Evolutionary conservation across 75 land plant species (phyloP).

Genomic region (Sequoiadendron giganteum): DNA sequence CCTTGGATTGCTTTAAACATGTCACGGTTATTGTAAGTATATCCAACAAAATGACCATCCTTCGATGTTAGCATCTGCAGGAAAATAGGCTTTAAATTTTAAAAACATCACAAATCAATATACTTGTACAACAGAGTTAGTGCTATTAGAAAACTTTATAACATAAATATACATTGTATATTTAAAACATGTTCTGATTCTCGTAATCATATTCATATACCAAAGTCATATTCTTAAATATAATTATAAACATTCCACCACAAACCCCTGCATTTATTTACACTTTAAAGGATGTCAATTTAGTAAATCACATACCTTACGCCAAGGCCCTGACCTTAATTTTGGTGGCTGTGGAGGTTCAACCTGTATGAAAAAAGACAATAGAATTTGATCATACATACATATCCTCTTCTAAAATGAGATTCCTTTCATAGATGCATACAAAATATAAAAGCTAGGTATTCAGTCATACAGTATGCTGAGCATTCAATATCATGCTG

Average conservation of each 20-base stretch:
- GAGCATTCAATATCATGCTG: neutral
- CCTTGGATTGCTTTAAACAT: slow-evolving; percentile 15
- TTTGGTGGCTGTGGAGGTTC: slow-evolving; percentile 36
- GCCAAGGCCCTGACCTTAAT: slow-evolving; percentile 80
- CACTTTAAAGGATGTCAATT: neutral
- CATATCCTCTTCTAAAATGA: neutral
- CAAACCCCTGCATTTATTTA: neutral
- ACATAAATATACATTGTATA: neutral
- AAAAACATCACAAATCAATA: slow-evolving; percentile 4
- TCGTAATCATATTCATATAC: neutral
- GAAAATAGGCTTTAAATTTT: neutral
- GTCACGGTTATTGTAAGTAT: slow-evolving; percentile 36
- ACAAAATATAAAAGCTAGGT: neutral
- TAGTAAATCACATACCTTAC: slow-evolving; percentile 49
- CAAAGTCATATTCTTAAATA: neutral
- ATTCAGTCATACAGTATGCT: neutral
- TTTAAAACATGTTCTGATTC: neutral
- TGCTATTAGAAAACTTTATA: neutral
- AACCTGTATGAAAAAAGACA: slow-evolving; percentile 26
- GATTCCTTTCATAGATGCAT: neutral
- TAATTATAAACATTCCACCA: neutral
- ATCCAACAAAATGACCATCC: slow-evolving; percentile 49
- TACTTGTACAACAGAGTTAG: neutral
- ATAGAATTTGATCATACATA: neutral
- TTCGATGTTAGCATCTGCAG: slow-evolving; percentile 45